These are phyloP conservation scores for Phaffia rhodozyma DNA, from an alignment of 1,284 basidiomycete genomes.

Conservation along the genomic window DNA sequence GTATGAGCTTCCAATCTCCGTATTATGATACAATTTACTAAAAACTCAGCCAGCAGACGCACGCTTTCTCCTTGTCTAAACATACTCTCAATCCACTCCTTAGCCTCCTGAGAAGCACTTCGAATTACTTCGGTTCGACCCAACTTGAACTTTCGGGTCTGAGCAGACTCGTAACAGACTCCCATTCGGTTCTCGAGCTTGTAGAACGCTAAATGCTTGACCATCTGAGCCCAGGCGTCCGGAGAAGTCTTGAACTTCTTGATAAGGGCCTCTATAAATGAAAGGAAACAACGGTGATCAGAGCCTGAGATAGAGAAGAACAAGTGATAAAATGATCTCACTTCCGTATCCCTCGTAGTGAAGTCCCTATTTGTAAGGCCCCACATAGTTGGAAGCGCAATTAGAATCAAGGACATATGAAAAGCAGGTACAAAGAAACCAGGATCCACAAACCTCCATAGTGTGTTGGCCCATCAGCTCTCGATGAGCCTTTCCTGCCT, in stretches of 20 bases:
- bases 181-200: conserved; percentile 69
- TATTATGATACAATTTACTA: not conserved
- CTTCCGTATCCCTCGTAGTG: conserved; percentile 87
- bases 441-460: conserved; percentile 45
- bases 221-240: conserved; percentile 88
- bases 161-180: conserved; percentile 85
- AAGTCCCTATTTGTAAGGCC: conserved; percentile 43
- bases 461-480: conserved; percentile 68
- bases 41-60: conserved; percentile 23
- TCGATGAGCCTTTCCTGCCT: conserved; percentile 58
- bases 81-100: conserved; percentile 83
- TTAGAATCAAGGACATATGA: not conserved
- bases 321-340: not conserved
- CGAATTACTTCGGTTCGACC: conserved; percentile 94
- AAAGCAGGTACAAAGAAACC: conserved; percentile 1
- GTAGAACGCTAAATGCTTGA: conserved; percentile 90
- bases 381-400: not conserved
- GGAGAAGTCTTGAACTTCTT: conserved; percentile 83
- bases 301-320: not conserved
- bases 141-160: conserved; percentile 83
- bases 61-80: conserved; percentile 46
- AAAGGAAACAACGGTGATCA: not conserved
- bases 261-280: conserved; percentile 49
- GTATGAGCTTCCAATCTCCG: too few relatives aligned
- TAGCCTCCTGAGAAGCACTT: conserved; percentile 66